Base-by-base conservation (phyloP, 768 basidiomycete species). In the Collybiopsis luxurians region DNA sequence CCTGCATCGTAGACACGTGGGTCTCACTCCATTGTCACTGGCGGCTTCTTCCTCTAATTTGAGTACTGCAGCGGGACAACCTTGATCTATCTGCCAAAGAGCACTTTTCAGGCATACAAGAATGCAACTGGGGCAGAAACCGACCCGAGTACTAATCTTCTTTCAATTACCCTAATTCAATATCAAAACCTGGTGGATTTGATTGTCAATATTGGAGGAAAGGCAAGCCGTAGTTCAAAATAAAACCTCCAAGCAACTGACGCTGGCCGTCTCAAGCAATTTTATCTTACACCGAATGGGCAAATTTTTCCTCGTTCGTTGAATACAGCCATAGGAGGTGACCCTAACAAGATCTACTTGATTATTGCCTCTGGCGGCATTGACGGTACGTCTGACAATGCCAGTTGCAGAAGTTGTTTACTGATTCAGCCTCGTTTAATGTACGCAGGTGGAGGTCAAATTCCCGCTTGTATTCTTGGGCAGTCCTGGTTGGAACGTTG, bases 181-280 rank as follows among this genome's bases (percentile, higher is more conserved):
- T 87, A 80, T 59, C 50, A 60, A 2, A 75, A 68, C 52, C 70
- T 90, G 47, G 59, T 84, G 69, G 80, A 76, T 66, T 68, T 89
- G 61, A 72, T 78, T 73, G 86, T 89, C 71, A 72, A 69, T 57
- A 73, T 82, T 57, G 75, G 73, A 45, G 74, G 13, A 34, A 34
- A 5, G 31, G 31, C 13, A 34, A 34, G n/a, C n/a, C n/a, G n/a
- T n/a, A n/a, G n/a, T n/a, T n/a, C n/a, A n/a, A n/a, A n/a, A n/a
- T n/a, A n/a, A n/a, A n/a, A n/a, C n/a, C n/a, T n/a, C n/a, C n/a
- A n/a, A n/a, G 31, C 31, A 34, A 34, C 5, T 34, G 31, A 34
- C n/a, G n/a, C n/a, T n/a, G n/a, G n/a, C n/a, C n/a, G n/a, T n/a
- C n/a, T n/a, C n/a, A n/a, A 48, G 30, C 46, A 49, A 17, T 49